Conservation (phyloP, 1,139 yeast species). For the Candida sanyaensis region DNA sequence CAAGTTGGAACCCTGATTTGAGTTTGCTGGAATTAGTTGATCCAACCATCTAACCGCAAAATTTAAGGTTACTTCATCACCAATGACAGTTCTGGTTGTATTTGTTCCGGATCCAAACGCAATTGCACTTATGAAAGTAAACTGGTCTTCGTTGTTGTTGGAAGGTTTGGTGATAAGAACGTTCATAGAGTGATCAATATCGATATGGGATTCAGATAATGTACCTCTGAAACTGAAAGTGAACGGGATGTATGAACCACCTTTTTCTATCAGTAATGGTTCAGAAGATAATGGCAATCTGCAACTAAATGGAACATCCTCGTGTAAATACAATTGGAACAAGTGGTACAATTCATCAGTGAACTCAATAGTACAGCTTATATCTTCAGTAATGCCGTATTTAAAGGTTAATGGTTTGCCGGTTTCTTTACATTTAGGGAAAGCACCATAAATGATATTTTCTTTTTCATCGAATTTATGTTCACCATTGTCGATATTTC, state of each 20-base stretch:
- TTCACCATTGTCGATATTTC: constrained; percentile 76
- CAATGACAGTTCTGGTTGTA: constrained; percentile 65
- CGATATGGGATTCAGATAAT: constrained; percentile 68
- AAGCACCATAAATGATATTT: constrained; percentile 58
- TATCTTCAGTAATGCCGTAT: constrained; percentile 54
- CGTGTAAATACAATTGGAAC: constrained; percentile 74
- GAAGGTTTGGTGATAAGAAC: constrained; percentile 50
- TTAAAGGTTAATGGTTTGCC: constrained; percentile 54
- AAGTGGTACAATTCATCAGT: constrained; percentile 72
- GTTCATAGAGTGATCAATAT: constrained; percentile 62
- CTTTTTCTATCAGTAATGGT: constrained; percentile 41
- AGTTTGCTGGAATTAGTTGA: constrained; percentile 21
- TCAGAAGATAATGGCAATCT: constrained; percentile 55
- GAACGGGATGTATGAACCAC: constrained; percentile 60
- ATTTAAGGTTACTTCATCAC: constrained; percentile 58
- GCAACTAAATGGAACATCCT: constrained; percentile 77
- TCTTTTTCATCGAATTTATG: constrained; percentile 64
- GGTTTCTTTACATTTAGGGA: constrained; percentile 68
- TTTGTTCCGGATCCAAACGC: constrained; percentile 68
- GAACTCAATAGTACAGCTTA: constrained; percentile 63
- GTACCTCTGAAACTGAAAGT: constrained; percentile 69
- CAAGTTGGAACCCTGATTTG: constrained; percentile 20
- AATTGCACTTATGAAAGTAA: constrained; percentile 52
- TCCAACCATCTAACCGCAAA: constrained; percentile 64
- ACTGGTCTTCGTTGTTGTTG: constrained; percentile 27